Conservation (phyloP, 805 yeast genomes). For the Saturnispora ahearnii region DNA sequence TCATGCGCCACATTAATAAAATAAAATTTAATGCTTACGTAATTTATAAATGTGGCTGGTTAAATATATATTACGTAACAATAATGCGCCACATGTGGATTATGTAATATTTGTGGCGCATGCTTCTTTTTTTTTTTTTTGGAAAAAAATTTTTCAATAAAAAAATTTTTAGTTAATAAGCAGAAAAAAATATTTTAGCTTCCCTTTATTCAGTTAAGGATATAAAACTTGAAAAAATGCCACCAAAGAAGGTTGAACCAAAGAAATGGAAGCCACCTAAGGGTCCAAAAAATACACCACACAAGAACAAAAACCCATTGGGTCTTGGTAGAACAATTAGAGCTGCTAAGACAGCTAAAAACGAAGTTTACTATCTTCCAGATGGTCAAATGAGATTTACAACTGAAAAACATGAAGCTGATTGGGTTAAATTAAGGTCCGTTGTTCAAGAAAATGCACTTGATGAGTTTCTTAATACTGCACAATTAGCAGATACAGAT, state of each 20-base stretch:
- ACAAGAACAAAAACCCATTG: slow-evolving; percentile 71
- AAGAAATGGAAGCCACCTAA: slow-evolving; percentile 83
- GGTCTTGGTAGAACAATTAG: slow-evolving; percentile 83
- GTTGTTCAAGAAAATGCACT: slow-evolving; percentile 91
- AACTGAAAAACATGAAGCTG: slow-evolving; percentile 74
- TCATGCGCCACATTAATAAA: background rate
- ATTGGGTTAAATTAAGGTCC: slow-evolving; percentile 84
- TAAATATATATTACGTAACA: no score
- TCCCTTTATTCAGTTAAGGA: background rate
- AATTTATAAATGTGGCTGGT: no score
- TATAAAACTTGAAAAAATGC: slow-evolving; percentile 4
- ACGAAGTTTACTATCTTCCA: slow-evolving; percentile 61
- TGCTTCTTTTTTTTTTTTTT: background rate
- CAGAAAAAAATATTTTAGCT: background rate
- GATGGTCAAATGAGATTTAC: slow-evolving; percentile 88
- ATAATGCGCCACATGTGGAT: no score
- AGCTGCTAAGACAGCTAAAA: slow-evolving; percentile 61
- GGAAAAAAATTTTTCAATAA: background rate
- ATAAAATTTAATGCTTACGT: background rate
- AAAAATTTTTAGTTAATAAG: background rate
- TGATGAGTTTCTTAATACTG: slow-evolving; percentile 92
- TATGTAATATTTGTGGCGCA: background rate
- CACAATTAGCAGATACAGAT: slow-evolving; percentile 92
- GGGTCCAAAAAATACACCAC: slow-evolving; percentile 86
- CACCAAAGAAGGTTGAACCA: slow-evolving; percentile 26